Evolutionary conservation across 768 basidiomycete species (phyloP).

Genomic region (Mycena vitilis): DNA sequence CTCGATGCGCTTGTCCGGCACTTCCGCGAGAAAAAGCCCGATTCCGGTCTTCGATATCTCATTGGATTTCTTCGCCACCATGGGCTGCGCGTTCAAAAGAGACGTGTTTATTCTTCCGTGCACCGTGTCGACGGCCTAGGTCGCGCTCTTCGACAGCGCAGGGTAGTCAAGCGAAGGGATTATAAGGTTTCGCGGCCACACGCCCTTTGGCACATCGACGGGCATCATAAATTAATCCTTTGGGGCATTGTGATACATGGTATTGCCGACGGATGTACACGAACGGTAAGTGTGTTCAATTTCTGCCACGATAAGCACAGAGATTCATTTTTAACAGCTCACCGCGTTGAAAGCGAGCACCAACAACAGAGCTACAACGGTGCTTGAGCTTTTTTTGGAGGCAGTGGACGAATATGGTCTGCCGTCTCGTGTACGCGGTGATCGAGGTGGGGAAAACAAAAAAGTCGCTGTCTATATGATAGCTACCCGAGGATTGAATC

Average conservation of each 20-base stretch:
- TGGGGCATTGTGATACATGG: slow-evolving; percentile 45
- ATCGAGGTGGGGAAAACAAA: slow-evolving; percentile 43
- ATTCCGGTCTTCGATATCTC: slow-evolving; percentile 41
- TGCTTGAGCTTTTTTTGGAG: slow-evolving; percentile 12
- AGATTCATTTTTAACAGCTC: not conserved
- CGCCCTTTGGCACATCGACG: slow-evolving; percentile 41
- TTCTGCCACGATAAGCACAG: not conserved
- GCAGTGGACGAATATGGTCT: slow-evolving; percentile 16
- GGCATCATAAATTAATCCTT: slow-evolving; percentile 37
- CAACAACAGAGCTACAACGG: slow-evolving; percentile 31
- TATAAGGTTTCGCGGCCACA: slow-evolving; percentile 39
- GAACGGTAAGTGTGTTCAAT: slow-evolving; percentile 39
- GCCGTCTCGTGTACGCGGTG: slow-evolving; percentile 39
- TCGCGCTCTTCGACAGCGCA: slow-evolving; percentile 30
- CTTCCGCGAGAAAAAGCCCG: slow-evolving; percentile 2
- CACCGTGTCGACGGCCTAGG: slow-evolving; percentile 39
- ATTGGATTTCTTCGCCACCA: slow-evolving; percentile 36
- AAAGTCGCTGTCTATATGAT: slow-evolving; percentile 42
- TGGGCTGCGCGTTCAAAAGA: slow-evolving; percentile 37
- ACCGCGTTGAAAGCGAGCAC: slow-evolving; percentile 28
- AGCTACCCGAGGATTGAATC: slow-evolving; percentile 32
- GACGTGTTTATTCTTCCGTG: slow-evolving; percentile 34
- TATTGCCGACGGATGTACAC: slow-evolving; percentile 44
- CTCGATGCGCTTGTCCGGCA: slow-evolving; percentile 1
- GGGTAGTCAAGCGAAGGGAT: slow-evolving; percentile 19